Conservation (phyloP, 805 yeast species). For the Wickerhamiella lipophila region DNA sequence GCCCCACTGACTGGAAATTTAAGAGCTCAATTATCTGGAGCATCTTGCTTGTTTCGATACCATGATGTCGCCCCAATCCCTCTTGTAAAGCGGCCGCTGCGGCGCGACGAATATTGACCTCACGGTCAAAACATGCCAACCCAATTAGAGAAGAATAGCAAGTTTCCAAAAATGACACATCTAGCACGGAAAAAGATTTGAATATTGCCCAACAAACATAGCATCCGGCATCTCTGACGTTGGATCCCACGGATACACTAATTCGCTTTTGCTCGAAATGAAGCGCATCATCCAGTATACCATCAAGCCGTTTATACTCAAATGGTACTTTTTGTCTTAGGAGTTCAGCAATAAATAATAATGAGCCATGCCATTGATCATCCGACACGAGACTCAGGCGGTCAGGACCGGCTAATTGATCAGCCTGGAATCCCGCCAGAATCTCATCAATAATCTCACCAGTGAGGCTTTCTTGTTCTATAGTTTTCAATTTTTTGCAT, state of each 20-base stretch:
- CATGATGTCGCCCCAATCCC: constrained; percentile 62
- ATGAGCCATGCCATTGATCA: constrained; percentile 42
- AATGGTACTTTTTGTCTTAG: constrained; percentile 16
- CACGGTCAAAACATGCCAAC: constrained; percentile 56
- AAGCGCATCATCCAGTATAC: constrained; percentile 27
- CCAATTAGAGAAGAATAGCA: constrained; percentile 30
- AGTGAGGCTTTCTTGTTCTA: constrained; percentile 23
- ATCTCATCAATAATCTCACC: constrained; percentile 27
- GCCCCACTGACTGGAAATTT: constrained; percentile 39
- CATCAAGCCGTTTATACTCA: constrained; percentile 12
- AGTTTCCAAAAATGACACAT: not conserved
- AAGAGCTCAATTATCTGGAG: constrained; percentile 44
- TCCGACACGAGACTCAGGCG: constrained; percentile 29
- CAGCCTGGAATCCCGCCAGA: constrained; percentile 18
- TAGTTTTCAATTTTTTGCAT: constrained; percentile 24
- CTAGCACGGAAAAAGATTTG: constrained; percentile 19
- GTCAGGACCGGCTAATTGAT: constrained; percentile 13
- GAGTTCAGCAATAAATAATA: constrained; percentile 46
- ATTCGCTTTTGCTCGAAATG: constrained; percentile 47
- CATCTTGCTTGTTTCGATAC: constrained; percentile 27
- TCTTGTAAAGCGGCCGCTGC: constrained; percentile 83
- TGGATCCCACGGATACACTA: constrained; percentile 45
- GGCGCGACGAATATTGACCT: constrained; percentile 63
- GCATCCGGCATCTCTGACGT: constrained; percentile 73
- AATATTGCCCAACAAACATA: constrained; percentile 72